phyloP scores from a whole-genome alignment of 768 basidiomycete species.

The Suillus discolor region DNA sequence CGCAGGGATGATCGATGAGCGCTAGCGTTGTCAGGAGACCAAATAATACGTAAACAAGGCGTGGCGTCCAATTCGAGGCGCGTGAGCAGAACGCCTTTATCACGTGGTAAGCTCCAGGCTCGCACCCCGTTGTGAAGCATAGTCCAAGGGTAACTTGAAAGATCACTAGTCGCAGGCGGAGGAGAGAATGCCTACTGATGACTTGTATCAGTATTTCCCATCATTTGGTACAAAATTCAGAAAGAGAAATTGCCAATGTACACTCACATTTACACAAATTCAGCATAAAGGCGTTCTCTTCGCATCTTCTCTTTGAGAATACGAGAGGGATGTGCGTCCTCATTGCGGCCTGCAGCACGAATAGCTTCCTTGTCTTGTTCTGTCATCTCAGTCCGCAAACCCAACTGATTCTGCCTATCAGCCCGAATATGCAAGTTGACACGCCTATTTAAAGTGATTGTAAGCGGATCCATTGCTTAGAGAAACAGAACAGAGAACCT shows the following conservation, averaged over 20 bases:
- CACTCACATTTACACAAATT: neutral
- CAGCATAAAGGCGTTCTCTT: neutral
- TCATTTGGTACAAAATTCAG: neutral
- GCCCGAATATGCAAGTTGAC: slow-evolving; percentile 19
- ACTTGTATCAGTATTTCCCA: neutral
- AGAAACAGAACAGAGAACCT: neutral
- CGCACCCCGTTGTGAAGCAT: neutral
- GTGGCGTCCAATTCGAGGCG: too few species aligned
- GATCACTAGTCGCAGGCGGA: neutral
- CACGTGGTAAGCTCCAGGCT: too few species aligned
- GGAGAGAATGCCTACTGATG: neutral
- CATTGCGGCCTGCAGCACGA: slow-evolving; percentile 1
- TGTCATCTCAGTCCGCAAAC: slow-evolving; percentile 19
- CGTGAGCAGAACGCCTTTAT: too few species aligned
- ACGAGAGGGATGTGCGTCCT: neutral
- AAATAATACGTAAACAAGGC: too few species aligned
- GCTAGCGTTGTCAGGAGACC: too few species aligned
- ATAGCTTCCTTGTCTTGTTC: slow-evolving; percentile 16
- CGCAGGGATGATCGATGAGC: too few species aligned
- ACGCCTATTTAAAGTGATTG: neutral
- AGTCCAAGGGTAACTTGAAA: neutral
- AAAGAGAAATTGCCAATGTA: neutral
- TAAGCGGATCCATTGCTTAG: neutral
- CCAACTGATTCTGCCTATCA: slow-evolving; percentile 19
- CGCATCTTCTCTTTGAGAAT: neutral